A percentile compares a stretch with the other conserved stretches of the same genome.
Evolutionary conservation across 148 eudicot species (phyloP).

Genomic region (Beta vulgaris): DNA sequence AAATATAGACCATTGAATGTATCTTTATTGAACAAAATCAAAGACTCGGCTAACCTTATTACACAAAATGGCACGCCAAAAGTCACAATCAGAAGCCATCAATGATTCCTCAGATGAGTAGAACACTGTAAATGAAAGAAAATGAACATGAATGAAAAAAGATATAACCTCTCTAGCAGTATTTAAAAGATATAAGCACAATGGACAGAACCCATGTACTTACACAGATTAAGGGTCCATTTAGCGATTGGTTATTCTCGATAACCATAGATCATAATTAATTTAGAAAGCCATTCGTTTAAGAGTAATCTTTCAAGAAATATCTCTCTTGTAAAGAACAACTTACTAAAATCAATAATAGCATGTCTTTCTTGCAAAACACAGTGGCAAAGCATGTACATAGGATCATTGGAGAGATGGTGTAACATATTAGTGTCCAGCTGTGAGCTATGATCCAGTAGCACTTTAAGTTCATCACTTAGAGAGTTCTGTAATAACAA

Average conservation of each 20-base stretch:
- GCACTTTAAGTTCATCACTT: conserved; percentile 39
- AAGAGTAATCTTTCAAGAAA: conserved; percentile 62
- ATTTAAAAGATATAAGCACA: background rate
- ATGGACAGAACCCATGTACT: conserved; percentile 24
- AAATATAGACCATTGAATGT: background rate
- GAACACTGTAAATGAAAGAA: conserved; percentile 50
- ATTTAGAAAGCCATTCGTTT: conserved; percentile 76
- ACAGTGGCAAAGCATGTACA: background rate
- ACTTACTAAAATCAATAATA: background rate
- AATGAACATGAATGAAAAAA: background rate
- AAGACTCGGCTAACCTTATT: conserved; percentile 43
- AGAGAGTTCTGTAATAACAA: conserved; percentile 39
- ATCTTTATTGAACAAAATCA: background rate
- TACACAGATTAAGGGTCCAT: conserved; percentile 79
- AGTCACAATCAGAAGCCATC: conserved; percentile 63
- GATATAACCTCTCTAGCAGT: background rate
- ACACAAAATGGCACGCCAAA: conserved; percentile 64
- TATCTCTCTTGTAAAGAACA: conserved; percentile 42
- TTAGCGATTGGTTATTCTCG: conserved; percentile 67
- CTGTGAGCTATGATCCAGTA: conserved; percentile 44
- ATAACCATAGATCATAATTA: conserved; percentile 40
- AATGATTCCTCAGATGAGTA: conserved; percentile 63
- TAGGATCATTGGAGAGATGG: background rate
- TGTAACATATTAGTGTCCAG: conserved; percentile 42
- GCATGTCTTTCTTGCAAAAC: conserved; percentile 2